Evolutionary conservation across 108 stramenopile genomes (phyloP), one percentile per base, ranked within the genome.

Genomic region (Conticribra weissflogii): DNA sequence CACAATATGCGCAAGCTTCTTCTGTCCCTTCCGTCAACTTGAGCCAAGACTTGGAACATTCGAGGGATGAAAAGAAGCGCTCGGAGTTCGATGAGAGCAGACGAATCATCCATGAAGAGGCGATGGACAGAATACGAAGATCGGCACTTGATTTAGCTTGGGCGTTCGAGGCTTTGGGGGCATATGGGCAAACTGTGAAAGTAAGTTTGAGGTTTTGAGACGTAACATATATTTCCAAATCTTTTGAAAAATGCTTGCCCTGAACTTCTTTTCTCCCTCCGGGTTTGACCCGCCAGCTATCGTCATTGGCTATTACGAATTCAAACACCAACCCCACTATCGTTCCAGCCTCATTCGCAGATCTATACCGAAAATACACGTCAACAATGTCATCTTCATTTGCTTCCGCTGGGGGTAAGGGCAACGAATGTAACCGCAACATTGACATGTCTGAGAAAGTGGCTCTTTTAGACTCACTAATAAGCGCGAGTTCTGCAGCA

Each of bases 111-210:
- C 2, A 25, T 16, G 47, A 75, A 12, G 81, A 82, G 21, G 86
- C 88, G 19, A 3, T 85, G 18, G 45, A 51, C 32, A 47, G 71
- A 33, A 84, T 93, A 47, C 86, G 76, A 36, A 56, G 59, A 50
- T 86, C 86, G 3, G 83, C 89, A 21, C 19, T 68, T 16, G 84
- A 90, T 28, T 60, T 94, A 24, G 88, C 93, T n/a, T 66, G 80
- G 28, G 88, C 93, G 2, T 90, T 94, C 68, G 54, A 87, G 22
- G 66, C 71, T n/a, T 54, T 91, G 45, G 93, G 93, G 12, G 85
- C 80, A 3, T 94, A 78, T 77, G 93, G 93, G 44, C 15, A 14
- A 21, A 53, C 59, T 33, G 46, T 81, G 85, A 71, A 77, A 83
- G 83, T 47, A 22, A 36, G 68, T 77, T 63, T 69, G 12, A 46